Evolutionary conservation across 176 grass and related monocot genomes (phyloP).

Genomic region (Carex pumila): DNA sequence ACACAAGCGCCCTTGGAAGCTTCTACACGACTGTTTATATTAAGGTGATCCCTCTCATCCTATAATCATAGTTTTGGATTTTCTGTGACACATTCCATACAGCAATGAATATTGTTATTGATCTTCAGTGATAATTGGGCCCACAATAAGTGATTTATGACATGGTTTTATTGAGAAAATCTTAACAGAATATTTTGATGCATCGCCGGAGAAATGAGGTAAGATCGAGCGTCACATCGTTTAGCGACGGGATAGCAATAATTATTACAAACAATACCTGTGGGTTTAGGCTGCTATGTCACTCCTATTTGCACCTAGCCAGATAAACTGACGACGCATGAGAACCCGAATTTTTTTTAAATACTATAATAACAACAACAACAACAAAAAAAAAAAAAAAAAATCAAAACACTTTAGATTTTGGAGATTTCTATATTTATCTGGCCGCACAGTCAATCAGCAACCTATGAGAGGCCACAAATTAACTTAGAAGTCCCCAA

Average conservation of each 20-base stretch:
- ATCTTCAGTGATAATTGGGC: neutral
- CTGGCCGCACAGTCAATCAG: no score
- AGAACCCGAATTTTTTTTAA: no score
- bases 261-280: neutral
- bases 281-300: neutral
- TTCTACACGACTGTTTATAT: neutral
- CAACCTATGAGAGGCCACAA: no score
- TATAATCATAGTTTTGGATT: neutral
- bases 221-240: conserved; percentile 21
- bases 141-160: neutral
- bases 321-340: neutral
- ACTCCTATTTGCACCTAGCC: neutral
- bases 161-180: neutral
- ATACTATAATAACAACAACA: no score
- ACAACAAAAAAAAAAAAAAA: no score
- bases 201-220: neutral
- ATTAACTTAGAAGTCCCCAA: no score
- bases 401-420: no score
- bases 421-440: no score
- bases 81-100: neutral
- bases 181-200: neutral
- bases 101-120: neutral
- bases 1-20: conserved; percentile 14
- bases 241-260: neutral
- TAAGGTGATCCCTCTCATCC: neutral